These are phyloP conservation scores for Mortierella claussenii DNA, from an alignment of 192 early-diverging fungal genomes.

Conservation along the genomic window DNA sequence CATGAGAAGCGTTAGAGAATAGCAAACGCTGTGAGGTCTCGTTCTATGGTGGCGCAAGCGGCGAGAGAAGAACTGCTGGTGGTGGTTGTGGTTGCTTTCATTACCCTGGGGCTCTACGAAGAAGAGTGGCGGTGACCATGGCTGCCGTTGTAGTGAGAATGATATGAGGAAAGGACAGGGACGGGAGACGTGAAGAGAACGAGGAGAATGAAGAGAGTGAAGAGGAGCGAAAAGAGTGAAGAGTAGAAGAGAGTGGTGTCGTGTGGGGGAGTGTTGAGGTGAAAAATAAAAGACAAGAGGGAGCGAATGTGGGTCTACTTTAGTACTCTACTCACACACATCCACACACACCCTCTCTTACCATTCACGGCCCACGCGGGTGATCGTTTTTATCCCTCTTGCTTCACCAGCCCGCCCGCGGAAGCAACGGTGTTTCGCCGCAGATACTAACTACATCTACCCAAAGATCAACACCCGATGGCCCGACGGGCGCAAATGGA, in stretches of 20 bases:
- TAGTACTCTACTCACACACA: background rate
- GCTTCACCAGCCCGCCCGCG: background rate
- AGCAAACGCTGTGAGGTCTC: background rate
- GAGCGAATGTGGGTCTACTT: background rate
- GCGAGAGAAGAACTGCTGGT: too few relatives aligned
- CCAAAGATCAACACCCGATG: too few relatives aligned
- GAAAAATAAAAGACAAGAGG: background rate
- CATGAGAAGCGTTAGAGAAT: background rate
- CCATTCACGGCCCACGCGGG: too few relatives aligned
- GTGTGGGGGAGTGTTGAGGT: background rate
- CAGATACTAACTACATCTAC: too few relatives aligned
- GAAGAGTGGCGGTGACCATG: background rate
- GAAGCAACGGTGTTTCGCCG: background rate
- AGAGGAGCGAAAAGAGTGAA: background rate
- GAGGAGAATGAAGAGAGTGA: background rate
- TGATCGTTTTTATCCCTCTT: too few relatives aligned
- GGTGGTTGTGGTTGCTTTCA: too few relatives aligned
- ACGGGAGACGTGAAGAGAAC: background rate
- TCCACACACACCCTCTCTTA: too few relatives aligned
- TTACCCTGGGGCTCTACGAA: constrained; percentile 15
- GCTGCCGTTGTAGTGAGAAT: background rate
- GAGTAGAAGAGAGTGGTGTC: background rate
- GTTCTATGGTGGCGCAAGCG: too few relatives aligned
- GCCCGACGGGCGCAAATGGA: too few relatives aligned
- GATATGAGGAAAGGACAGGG: background rate